Percentiles rank a stretch among this genome's conserved stretches.
These are phyloP conservation scores for Rhodotorula toruloides DNA, from an alignment of 768 basidiomycete species.

Conservation along the genomic window DNA sequence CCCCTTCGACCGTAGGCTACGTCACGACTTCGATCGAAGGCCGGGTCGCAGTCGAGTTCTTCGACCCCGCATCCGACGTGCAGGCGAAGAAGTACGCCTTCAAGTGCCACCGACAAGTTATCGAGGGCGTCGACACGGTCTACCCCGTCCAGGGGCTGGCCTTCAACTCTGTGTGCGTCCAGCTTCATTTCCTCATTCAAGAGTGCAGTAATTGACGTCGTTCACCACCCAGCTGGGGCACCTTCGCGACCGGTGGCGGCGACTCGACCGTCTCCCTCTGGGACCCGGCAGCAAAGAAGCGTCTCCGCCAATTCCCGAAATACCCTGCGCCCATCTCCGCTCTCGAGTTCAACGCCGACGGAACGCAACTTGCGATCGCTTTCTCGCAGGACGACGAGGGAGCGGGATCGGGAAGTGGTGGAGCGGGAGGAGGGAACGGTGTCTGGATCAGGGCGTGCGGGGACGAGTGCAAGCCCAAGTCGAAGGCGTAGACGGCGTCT, in stretches of 20 bases:
- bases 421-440: constrained; percentile 28
- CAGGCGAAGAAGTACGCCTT: constrained; percentile 94
- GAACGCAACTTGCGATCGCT: constrained; percentile 47
- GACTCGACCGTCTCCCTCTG: constrained; percentile 92
- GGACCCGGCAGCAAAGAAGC: constrained; percentile 96
- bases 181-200: background rate
- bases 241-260: constrained; percentile 91
- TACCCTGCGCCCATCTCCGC: constrained; percentile 56
- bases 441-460: constrained; percentile 25
- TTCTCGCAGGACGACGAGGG: constrained; percentile 34
- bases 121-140: constrained; percentile 87
- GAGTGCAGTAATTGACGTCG: background rate
- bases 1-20: constrained; percentile 57
- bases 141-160: constrained; percentile 94
- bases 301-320: constrained; percentile 81
- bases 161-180: constrained; percentile 74
- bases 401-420: background rate
- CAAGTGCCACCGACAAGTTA: constrained; percentile 88
- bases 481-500: constrained; percentile 18
- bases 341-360: constrained; percentile 52
- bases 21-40: constrained; percentile 92
- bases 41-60: constrained; percentile 94
- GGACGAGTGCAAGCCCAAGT: constrained; percentile 36
- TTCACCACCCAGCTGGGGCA: constrained; percentile 71
- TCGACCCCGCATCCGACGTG: constrained; percentile 67